Conservation (phyloP, 1,284 basidiomycete genomes). For the Cutaneotrichosporon sp. region DNA sequence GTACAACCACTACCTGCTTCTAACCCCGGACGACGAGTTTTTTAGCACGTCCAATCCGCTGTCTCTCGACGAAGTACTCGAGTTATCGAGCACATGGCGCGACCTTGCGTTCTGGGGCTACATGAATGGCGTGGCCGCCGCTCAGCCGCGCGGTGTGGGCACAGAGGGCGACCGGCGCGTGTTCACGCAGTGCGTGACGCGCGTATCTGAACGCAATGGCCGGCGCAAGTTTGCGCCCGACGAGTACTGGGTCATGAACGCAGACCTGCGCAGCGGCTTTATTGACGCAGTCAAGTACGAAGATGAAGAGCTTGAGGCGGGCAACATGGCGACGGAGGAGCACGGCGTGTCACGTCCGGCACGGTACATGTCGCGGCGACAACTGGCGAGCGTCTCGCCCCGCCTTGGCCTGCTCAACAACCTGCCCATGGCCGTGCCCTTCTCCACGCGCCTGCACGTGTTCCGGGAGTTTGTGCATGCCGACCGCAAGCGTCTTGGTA, state of each 20-base stretch:
- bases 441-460: slow-evolving; percentile 80
- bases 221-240: slow-evolving; percentile 69
- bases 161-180: slow-evolving; percentile 62
- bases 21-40: slow-evolving; percentile 96
- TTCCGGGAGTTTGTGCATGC: slow-evolving; percentile 72
- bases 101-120: slow-evolving; percentile 47
- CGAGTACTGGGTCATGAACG: slow-evolving; percentile 78
- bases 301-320: slow-evolving; percentile 46
- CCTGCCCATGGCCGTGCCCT: slow-evolving; percentile 93
- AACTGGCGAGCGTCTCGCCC: slow-evolving; percentile 70
- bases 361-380: slow-evolving; percentile 50
- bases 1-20: slow-evolving; percentile 77
- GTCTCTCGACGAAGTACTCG: slow-evolving; percentile 68
- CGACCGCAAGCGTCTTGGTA: slow-evolving; percentile 38
- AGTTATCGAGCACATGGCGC: slow-evolving; percentile 45
- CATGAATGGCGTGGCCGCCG: slow-evolving; percentile 50
- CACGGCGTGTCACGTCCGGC: slow-evolving; percentile 6
- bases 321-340: slow-evolving; percentile 16
- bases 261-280: slow-evolving; percentile 66
- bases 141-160: slow-evolving; percentile 42
- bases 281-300: slow-evolving; percentile 79
- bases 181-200: slow-evolving; percentile 68
- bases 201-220: slow-evolving; percentile 79
- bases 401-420: slow-evolving; percentile 88
- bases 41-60: slow-evolving; percentile 66